These are phyloP conservation scores for Calonectria pseudoturangicola DNA, from an alignment of 2,329 filamentous ascomycete genomes.

Conservation along the genomic window DNA sequence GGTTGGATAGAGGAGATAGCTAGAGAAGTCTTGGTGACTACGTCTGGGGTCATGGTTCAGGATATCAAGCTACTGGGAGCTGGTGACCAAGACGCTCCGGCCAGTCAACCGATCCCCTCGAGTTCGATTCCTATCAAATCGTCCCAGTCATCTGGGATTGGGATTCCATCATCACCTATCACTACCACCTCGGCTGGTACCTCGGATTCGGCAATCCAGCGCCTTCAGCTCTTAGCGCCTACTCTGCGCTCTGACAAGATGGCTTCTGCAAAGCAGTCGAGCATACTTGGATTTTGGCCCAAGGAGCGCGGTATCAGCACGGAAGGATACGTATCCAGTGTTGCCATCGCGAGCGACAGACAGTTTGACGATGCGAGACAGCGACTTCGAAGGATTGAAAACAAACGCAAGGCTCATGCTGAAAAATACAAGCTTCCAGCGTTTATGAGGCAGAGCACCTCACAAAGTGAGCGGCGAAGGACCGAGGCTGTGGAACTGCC, in stretches of 20 bases:
- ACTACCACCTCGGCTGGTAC: conserved; percentile 36
- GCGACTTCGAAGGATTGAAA: conserved; percentile 58
- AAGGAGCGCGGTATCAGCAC: conserved; percentile 59
- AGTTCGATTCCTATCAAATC: conserved; percentile 49
- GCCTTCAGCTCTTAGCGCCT: conserved; percentile 60
- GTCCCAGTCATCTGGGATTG: conserved; percentile 49
- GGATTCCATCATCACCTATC: conserved; percentile 51
- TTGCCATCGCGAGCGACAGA: conserved; percentile 59
- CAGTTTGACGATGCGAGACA: conserved; percentile 60
- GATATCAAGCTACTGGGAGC: conserved; percentile 56
- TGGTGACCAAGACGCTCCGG: conserved; percentile 34
- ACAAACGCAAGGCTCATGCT: conserved; percentile 57
- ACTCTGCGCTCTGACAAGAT: conserved; percentile 54
- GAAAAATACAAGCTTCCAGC: conserved; percentile 59
- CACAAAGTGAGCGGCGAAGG: conserved; percentile 43
- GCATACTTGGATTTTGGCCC: conserved; percentile 63
- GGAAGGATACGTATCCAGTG: conserved; percentile 62
- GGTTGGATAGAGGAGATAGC: conserved; percentile 59
- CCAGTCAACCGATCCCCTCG: conserved; percentile 39
- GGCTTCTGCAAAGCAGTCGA: conserved; percentile 53
- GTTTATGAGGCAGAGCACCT: conserved; percentile 53
- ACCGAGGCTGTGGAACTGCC: conserved; percentile 43
- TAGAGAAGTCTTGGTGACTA: conserved; percentile 59
- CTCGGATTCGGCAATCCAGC: conserved; percentile 57
- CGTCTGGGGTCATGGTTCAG: conserved; percentile 60